Conservation (phyloP, 495 filamentous ascomycete genomes). For the Aspergillus incahuasiensis region DNA sequence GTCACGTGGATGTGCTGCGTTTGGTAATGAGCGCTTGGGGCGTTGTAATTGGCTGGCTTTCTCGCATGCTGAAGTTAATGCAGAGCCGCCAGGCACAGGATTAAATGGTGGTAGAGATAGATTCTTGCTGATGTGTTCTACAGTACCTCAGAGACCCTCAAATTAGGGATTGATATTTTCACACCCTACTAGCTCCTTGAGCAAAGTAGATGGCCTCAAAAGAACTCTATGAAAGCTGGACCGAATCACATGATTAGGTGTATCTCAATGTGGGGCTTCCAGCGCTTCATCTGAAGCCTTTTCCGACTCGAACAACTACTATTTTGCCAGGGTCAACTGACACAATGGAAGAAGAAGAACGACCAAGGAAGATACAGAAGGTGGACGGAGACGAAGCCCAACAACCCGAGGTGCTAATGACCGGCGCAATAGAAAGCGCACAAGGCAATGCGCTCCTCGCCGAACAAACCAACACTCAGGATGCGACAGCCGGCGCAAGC, state of each 20-base stretch:
- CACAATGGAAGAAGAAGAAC: slow-evolving; percentile 50
- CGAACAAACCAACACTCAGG: slow-evolving; percentile 7
- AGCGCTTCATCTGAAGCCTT: slow-evolving; percentile 12
- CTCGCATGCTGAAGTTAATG: too few species aligned
- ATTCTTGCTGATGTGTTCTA: too few species aligned
- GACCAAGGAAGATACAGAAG: slow-evolving; percentile 50
- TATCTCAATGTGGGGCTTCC: slow-evolving; percentile 8
- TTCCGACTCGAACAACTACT: slow-evolving; percentile 7
- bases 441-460: slow-evolving; percentile 10
- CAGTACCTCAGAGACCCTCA: too few species aligned
- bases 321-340: background rate
- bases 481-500: slow-evolving; percentile 3
- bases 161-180: too few species aligned
- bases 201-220: too few species aligned
- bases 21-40: slow-evolving; percentile 34
- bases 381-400: slow-evolving; percentile 30
- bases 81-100: too few species aligned
- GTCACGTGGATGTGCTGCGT: slow-evolving; percentile 32
- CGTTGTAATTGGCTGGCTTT: slow-evolving; percentile 27
- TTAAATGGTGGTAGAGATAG: too few species aligned
- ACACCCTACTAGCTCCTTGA: too few species aligned
- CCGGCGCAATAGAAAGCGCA: slow-evolving; percentile 22
- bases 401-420: slow-evolving; percentile 30
- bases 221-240: background rate
- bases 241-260: slow-evolving; percentile 4